These are phyloP conservation scores for Teunomyces kruisii DNA, from an alignment of 805 yeast genomes.

Conservation along the genomic window DNA sequence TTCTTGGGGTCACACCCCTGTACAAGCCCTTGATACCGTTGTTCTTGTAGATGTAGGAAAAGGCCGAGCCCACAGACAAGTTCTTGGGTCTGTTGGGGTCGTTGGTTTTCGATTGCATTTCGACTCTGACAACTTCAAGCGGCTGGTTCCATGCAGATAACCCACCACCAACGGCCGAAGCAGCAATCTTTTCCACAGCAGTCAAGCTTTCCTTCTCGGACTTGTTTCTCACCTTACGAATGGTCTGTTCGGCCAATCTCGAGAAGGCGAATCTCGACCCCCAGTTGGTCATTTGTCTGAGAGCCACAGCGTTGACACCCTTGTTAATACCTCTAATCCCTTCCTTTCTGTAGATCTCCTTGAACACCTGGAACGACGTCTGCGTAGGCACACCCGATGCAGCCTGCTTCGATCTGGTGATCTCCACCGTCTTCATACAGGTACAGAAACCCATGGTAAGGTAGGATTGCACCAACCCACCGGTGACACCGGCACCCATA, in stretches of 20 bases:
- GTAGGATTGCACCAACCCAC: constrained; percentile 96
- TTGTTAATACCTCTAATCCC: constrained; percentile 94
- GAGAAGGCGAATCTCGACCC: constrained; percentile 95
- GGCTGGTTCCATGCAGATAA: constrained; percentile 99
- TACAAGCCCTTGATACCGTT: constrained; percentile 90
- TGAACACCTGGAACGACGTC: constrained; percentile 82
- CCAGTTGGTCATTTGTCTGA: constrained; percentile 98
- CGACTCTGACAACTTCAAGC: constrained; percentile 95
- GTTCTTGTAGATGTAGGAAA: constrained; percentile 76
- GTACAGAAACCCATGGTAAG: constrained; percentile 98
- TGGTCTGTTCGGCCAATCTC: constrained; percentile 84
- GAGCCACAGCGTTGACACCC: constrained; percentile 99
- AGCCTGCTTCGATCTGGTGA: constrained; percentile 82
- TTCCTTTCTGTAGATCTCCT: constrained; percentile 77
- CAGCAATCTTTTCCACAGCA: constrained; percentile 78
- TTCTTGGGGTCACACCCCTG: constrained; percentile 95
- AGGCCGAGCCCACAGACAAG: constrained; percentile 71
- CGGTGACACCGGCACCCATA: constrained; percentile 92
- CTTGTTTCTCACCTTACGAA: constrained; percentile 65
- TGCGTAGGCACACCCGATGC: constrained; percentile 60
- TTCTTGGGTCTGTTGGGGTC: constrained; percentile 97
- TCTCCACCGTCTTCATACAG: constrained; percentile 98
- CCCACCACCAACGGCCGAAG: constrained; percentile 94
- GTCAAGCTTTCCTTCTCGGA: constrained; percentile 55
- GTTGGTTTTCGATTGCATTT: constrained; percentile 92